phyloP scores from a whole-genome alignment of 1,139 yeast species.

The Suhomyces coccinellae region DNA sequence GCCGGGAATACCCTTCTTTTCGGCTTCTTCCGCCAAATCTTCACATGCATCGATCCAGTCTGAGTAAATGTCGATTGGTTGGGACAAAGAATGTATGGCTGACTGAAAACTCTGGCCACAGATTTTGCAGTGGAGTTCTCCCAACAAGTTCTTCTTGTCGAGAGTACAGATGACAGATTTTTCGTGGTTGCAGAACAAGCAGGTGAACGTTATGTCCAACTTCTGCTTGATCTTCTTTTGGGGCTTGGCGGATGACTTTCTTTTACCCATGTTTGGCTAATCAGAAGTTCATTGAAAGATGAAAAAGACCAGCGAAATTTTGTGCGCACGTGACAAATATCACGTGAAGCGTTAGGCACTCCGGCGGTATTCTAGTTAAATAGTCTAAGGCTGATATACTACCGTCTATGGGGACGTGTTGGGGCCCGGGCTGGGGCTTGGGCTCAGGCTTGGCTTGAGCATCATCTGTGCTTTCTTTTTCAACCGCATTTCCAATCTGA shows the following conservation, averaged over 20 bases:
- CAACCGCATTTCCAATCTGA: conserved; percentile 43
- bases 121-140: conserved; percentile 83
- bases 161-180: conserved; percentile 83
- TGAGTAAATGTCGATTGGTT: conserved; percentile 92
- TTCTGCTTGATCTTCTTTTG: conserved; percentile 75
- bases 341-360: neutral
- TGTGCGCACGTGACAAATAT: neutral
- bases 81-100: conserved; percentile 76
- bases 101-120: conserved; percentile 96
- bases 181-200: conserved; percentile 95
- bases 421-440: no score
- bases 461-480: conserved; percentile 46
- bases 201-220: conserved; percentile 82
- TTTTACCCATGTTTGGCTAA: conserved; percentile 62
- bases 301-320: no score
- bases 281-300: neutral
- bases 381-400: neutral
- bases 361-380: neutral
- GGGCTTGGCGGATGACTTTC: conserved; percentile 89
- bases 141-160: conserved; percentile 85
- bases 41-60: conserved; percentile 99
- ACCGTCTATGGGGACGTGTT: neutral
- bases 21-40: conserved; percentile 77
- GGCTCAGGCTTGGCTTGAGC: conserved; percentile 17
- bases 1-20: conserved; percentile 27